phyloP scores from a whole-genome alignment of 139 green algal species.

The Chlamydomonas urium region DNA sequence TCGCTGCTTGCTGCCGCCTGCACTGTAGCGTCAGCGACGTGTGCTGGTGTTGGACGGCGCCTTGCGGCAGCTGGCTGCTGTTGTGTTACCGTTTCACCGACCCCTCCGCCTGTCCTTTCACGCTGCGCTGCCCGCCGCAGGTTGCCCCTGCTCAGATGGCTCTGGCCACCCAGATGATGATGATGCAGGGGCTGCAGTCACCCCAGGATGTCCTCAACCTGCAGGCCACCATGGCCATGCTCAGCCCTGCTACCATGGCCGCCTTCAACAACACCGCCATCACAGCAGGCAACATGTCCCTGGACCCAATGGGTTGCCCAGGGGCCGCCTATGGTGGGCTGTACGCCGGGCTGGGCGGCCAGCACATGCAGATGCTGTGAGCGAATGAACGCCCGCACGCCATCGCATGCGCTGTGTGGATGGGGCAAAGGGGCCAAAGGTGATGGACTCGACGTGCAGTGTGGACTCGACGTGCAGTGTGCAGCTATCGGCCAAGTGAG shows the following conservation, averaged over 20 bases:
- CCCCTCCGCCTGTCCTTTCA: neutral
- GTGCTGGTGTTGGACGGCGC: neutral
- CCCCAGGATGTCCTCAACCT: neutral
- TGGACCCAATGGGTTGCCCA: too few relatives aligned
- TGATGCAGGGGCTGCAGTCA: conserved; percentile 1
- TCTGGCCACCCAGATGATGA: conserved; percentile 1
- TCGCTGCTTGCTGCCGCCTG: neutral
- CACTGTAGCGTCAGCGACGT: neutral
- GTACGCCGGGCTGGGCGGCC: too few relatives aligned
- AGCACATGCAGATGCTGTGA: too few relatives aligned
- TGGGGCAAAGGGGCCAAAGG: too few relatives aligned
- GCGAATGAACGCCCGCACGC: too few relatives aligned
- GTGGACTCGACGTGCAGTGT: too few relatives aligned
- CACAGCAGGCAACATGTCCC: neutral
- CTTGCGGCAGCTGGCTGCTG: neutral
- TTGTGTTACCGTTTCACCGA: neutral
- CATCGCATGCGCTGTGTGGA: too few relatives aligned
- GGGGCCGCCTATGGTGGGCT: too few relatives aligned
- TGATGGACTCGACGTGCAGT: too few relatives aligned
- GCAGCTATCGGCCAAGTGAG: too few relatives aligned
- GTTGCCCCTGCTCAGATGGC: neutral
- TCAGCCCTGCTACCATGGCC: too few relatives aligned
- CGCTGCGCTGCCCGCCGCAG: neutral
- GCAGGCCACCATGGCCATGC: too few relatives aligned
- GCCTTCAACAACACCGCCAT: neutral